Base-by-base conservation (phyloP, 2,329 filamentous ascomycete species). In the Exophiala spinifera region DNA sequence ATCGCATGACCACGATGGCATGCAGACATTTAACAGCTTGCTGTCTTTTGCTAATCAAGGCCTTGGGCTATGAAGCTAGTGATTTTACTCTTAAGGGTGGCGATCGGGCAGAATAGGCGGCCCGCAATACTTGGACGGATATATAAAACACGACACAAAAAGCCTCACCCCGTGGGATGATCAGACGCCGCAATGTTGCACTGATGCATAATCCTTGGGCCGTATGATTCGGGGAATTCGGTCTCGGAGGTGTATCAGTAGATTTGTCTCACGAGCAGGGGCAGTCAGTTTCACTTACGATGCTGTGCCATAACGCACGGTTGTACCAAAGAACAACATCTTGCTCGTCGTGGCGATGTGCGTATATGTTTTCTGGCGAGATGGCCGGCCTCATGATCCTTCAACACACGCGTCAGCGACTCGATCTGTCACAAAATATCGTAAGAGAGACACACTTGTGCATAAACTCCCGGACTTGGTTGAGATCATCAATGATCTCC, bases 291-390 rank as follows among this genome's bases (percentile, higher is more conserved):
- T 39, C 46, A 50, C 51, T 61, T 56, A 72, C 70, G 49, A 72
- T 72, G 42, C 68, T 70, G 49, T 73, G 70, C 70, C 70, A 72
- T 10, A 72, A 57, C 0, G 70, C 69, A 10, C 70, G 62, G 53
- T 72, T 72, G 56, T 72, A 72, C 69, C 69, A 72, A 15, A 72
- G 60, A 40, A 71, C 68, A 4, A 72, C 69, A 60, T 72, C 69
- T 59, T 70, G 66, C 51, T 71, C 68, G 23, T 70, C 56, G 55
- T 71, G 68, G 44, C 56, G 60, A 49, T 72, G 69, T 11, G 69
- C 68, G 48, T 71, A 71, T 28, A 71, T 72, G 57, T 71, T 66
- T 51, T 68, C 34, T 57, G 69, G 51, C 53, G 63, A 63, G 20
- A 71, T 56, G 1, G 63, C 65, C 3, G 69, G 70, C 6, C 68